Evolutionary conservation across 495 filamentous ascomycete species (phyloP).

Genomic region (Achaetomiella virescens): DNA sequence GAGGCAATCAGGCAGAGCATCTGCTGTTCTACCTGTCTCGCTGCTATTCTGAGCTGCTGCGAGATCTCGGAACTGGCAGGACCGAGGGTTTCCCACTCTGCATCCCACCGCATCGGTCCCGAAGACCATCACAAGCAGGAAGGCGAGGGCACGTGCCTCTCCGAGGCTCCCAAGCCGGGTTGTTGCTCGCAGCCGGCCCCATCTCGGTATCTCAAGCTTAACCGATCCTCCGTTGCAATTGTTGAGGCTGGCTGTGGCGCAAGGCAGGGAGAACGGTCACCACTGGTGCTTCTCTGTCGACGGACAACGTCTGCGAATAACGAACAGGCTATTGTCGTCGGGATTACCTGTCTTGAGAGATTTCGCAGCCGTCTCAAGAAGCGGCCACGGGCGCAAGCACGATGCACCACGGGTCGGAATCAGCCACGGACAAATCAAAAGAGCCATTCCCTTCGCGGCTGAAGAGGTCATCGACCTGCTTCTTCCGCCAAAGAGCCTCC

Average conservation of each 20-base stretch:
- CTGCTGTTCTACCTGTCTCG: background rate
- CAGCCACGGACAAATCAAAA: background rate
- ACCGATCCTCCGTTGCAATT: background rate
- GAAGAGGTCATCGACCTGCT: background rate
- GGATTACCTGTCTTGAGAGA: background rate
- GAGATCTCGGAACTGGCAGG: slow-evolving; percentile 15
- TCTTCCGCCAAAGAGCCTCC: background rate
- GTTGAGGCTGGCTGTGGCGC: background rate
- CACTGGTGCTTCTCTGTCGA: no score
- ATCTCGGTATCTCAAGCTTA: background rate
- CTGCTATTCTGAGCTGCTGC: slow-evolving; percentile 10
- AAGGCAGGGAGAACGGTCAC: background rate
- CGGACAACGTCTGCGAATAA: no score
- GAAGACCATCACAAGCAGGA: background rate
- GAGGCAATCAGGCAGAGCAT: no score
- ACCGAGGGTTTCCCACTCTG: slow-evolving; percentile 2
- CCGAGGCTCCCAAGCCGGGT: background rate
- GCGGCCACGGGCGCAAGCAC: background rate
- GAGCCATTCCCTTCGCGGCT: background rate
- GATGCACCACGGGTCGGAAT: background rate
- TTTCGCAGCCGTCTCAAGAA: background rate
- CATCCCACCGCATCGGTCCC: slow-evolving; percentile 18
- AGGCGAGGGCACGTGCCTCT: background rate
- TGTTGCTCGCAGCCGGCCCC: background rate
- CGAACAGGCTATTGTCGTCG: slow-evolving; percentile 1